phyloP scores from a whole-genome alignment of 202 grass and related monocot genomes.

The Schoenoplectus tabernaemontani region DNA sequence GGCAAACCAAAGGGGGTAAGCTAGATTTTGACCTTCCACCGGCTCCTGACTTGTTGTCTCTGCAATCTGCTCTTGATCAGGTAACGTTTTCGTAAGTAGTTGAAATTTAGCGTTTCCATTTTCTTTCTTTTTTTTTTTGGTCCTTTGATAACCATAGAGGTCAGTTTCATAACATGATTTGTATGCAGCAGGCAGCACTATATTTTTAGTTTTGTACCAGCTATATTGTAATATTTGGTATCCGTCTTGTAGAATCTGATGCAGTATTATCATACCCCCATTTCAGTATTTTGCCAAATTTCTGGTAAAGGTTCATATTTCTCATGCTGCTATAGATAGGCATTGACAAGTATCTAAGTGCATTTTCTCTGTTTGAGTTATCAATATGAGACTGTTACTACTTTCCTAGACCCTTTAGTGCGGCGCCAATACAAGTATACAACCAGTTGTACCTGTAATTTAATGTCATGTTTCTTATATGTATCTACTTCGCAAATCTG shows the following conservation, averaged over 20 bases:
- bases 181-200: background rate
- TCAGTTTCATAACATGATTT: background rate
- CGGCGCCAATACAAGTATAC: background rate
- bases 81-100: background rate
- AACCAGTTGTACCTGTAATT: background rate
- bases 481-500: background rate
- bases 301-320: background rate
- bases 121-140: background rate
- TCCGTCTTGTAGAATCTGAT: background rate
- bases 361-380: background rate
- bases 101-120: background rate
- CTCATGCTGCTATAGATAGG: background rate
- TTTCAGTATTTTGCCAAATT: background rate
- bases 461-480: background rate
- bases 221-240: background rate
- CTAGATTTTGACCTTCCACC: constrained; percentile 2
- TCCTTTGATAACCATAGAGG: background rate
- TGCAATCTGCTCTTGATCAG: constrained; percentile 8
- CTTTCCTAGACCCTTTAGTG: background rate
- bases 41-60: constrained; percentile 12
- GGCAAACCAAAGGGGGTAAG: background rate
- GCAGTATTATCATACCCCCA: background rate
- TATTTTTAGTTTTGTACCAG: background rate
- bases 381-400: background rate
- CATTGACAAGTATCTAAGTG: background rate